Evolutionary conservation across 768 basidiomycete species (phyloP), one percentile per base, ranked within the genome.

Genomic region (Cystofilobasidium bisporidii): DNA sequence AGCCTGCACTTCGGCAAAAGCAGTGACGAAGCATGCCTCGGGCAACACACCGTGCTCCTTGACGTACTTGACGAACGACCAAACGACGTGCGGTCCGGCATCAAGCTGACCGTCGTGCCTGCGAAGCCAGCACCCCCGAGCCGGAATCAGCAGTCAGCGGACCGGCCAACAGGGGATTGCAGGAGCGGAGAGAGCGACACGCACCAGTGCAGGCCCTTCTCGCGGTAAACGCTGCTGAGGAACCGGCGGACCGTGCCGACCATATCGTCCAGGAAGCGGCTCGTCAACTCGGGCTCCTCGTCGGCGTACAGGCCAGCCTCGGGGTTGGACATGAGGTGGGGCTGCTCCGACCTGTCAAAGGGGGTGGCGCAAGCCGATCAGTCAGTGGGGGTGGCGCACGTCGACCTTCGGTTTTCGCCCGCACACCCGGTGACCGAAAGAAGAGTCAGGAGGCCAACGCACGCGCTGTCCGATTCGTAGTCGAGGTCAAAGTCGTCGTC

Each of bases 291-390:
- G 11, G 28, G 45, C 28, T 61, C 58, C 3, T 41, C 30, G 36
- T 57, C 43, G n/a, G n/a, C n/a, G n/a, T n/a, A n/a, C 33, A 61
- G 43, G 24, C 58, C 65, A 11, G 47, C 57, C 36, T 66, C 65
- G 18, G 65, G 65, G 40, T 66, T 58, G 57, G 20, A 66, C 58
- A 60, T 61, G 65, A 66, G n/a, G 20, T 45, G 43, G 32, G 48
- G 20, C 14, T 65, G 57, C 43, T 65, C 64, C 2, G 57, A 47
- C 33, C 26, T 22, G 10, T 2, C n/a, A n/a, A n/a, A n/a, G n/a
- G n/a, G n/a, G n/a, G n/a, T n/a, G n/a, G n/a, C n/a, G n/a, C n/a
- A n/a, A n/a, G n/a, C n/a, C n/a, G n/a, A n/a, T n/a, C n/a, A n/a
- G n/a, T n/a, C n/a, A n/a, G n/a, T n/a, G n/a, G n/a, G n/a, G n/a